Evolutionary conservation across 257 asterid genomes (phyloP).

Genomic region (Plectranthus barbatus): DNA sequence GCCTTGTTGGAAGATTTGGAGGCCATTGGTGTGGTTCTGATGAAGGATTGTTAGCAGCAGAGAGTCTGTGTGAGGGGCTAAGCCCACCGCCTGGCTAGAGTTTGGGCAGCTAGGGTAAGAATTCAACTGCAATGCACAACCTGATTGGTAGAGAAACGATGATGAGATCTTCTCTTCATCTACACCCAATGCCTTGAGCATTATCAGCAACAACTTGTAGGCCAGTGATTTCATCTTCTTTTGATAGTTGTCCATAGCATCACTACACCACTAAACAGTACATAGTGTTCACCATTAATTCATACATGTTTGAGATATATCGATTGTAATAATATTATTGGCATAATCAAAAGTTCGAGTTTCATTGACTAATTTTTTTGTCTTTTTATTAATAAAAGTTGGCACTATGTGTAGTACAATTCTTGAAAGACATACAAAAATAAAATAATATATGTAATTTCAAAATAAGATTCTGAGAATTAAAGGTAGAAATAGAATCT

Average conservation of each 20-base stretch:
- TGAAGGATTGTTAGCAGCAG: slow-evolving; percentile 63
- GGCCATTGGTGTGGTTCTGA: slow-evolving; percentile 58
- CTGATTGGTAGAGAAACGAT: slow-evolving; percentile 15
- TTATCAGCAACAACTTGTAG: slow-evolving; percentile 31
- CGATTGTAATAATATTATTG: no score
- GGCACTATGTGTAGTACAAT: no score
- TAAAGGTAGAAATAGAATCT: not conserved
- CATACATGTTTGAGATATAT: no score
- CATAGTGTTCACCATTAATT: not conserved
- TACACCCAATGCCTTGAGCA: slow-evolving; percentile 38
- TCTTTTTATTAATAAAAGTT: no score
- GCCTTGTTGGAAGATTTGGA: slow-evolving; percentile 46
- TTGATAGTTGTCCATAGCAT: slow-evolving; percentile 59
- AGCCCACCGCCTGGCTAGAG: slow-evolving; percentile 59
- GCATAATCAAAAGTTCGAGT: no score
- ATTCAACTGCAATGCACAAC: slow-evolving; percentile 61
- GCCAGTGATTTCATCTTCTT: slow-evolving; percentile 52
- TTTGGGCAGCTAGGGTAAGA: slow-evolving; percentile 82
- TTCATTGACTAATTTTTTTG: no score
- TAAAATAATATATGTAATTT: no score
- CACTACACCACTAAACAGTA: slow-evolving; percentile 32
- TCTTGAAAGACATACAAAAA: no score
- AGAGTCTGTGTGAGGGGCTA: slow-evolving; percentile 83
- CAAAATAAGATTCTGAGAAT: no score
- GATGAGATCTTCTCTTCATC: slow-evolving; percentile 12